Conservation (phyloP, 176 grass and related monocot genomes). For the Lolium rigidum region DNA sequence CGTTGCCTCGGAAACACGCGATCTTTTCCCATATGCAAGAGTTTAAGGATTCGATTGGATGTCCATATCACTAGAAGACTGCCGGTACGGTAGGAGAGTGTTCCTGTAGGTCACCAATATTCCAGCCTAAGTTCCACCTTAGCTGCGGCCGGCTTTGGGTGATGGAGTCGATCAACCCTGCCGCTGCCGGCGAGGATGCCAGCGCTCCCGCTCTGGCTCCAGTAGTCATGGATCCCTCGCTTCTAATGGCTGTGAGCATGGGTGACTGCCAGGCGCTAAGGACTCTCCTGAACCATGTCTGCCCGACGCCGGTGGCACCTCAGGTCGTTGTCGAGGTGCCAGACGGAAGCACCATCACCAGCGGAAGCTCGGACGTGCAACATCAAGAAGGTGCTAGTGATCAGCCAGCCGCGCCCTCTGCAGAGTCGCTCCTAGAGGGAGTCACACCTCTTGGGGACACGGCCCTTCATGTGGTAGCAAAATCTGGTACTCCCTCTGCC, state of each 20-base stretch:
- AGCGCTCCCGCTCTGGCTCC: neutral
- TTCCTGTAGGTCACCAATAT: neutral
- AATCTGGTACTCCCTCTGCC: neutral
- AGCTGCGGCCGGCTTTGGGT: neutral
- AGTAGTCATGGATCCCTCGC: neutral
- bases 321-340: neutral
- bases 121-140: neutral
- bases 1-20: too few relatives aligned
- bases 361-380: neutral
- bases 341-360: neutral
- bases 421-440: neutral
- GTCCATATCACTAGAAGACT: neutral
- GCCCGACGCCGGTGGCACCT: neutral
- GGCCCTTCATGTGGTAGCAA: slow-evolving; percentile 18
- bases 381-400: neutral
- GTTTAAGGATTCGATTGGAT: too few relatives aligned
- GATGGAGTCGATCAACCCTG: neutral
- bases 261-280: neutral
- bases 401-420: neutral
- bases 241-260: neutral
- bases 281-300: neutral
- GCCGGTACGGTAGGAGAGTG: neutral
- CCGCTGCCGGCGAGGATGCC: neutral
- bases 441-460: neutral
- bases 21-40: too few relatives aligned